phyloP scores from a whole-genome alignment of 1,139 yeast genomes.

The Lodderomyces metapsilosis region DNA sequence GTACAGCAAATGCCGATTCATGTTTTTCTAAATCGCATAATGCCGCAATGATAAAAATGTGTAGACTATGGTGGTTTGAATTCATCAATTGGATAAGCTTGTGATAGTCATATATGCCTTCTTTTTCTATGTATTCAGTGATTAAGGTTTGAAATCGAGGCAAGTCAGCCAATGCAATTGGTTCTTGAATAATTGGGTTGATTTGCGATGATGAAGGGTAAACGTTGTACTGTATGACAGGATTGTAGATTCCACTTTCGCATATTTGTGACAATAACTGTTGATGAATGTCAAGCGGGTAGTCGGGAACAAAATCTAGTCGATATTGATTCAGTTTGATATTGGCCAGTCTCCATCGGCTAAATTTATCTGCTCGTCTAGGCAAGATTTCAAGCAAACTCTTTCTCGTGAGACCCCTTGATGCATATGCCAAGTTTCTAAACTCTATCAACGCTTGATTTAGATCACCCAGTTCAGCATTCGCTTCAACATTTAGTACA shows the following conservation, averaged over 20 bases:
- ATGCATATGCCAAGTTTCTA: slow-evolving; percentile 17
- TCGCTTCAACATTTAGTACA: slow-evolving; percentile 32
- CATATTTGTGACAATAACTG: slow-evolving; percentile 13
- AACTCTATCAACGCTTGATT: slow-evolving; percentile 26
- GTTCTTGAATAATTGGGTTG: slow-evolving; percentile 26
- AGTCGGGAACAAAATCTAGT: slow-evolving; percentile 1
- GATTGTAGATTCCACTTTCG: slow-evolving; percentile 22
- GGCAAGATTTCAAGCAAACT: background rate
- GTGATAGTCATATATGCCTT: background rate
- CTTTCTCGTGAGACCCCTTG: background rate
- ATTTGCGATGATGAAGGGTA: slow-evolving; percentile 20
- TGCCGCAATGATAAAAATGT: slow-evolving; percentile 25
- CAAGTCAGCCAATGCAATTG: slow-evolving; percentile 26
- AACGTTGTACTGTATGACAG: slow-evolving; percentile 28
- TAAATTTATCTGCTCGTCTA: background rate
- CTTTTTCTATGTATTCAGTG: slow-evolving; percentile 15
- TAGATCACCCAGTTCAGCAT: slow-evolving; percentile 24
- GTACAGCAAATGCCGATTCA: slow-evolving; percentile 26
- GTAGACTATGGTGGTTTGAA: slow-evolving; percentile 26
- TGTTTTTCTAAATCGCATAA: slow-evolving; percentile 27
- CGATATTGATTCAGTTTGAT: slow-evolving; percentile 17
- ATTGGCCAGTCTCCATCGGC: slow-evolving; percentile 26
- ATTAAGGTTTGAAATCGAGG: slow-evolving; percentile 29
- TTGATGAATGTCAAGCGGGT: slow-evolving; percentile 21
- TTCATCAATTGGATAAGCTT: slow-evolving; percentile 5